Base-by-base conservation (phyloP, 495 filamentous ascomycete genomes). In the Pyrenopolyporus hunteri region DNA sequence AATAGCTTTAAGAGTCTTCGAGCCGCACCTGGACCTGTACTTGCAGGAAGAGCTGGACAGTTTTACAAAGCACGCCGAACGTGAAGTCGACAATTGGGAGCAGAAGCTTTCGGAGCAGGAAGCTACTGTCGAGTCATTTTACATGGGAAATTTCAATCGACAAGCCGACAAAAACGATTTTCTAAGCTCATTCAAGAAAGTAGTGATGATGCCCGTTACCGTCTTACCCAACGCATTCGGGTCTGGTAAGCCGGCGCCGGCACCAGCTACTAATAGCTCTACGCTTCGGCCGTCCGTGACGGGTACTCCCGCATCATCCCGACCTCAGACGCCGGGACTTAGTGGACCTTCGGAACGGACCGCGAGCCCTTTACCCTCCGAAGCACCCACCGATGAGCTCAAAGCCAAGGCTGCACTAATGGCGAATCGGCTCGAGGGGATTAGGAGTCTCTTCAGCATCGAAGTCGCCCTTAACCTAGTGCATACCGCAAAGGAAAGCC, bases 161-260 rank as follows among this genome's bases (percentile, higher is more conserved):
- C 92, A 97, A 77, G 93, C 90, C 2, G 95, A 94, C 68, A 99
- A 99, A 73, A 86, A 88, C 37, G 95, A 99, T 72, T 99, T 99
- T 67, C 69, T 99, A 63, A 93, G 85, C 13, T 95, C 92, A 1
- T 99, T 99, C 79, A 97, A 92, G 73, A 98, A 99, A 69, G 94
- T 99, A 7, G 91, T 99, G 61, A 96, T 98, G 90, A 92, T 96
- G 86, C 95, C 95, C 17, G 93, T 98, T 23, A 94, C 91, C 43
- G 92, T 93, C 19, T 75, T 98, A 2, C 91, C 91, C 3, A 80
- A 72, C 88, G 43, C 79, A 78, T 80, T 80, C 51, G 74, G 74
- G n/a, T 68, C 63, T 57, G 70, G 67, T 20, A 82, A 79, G 63
- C 75, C 83, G 66, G 45, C 57, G 22, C 68, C 59, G 63, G 35